Base-by-base conservation (phyloP, 768 basidiomycete genomes). In the Collybia mongolica region DNA sequence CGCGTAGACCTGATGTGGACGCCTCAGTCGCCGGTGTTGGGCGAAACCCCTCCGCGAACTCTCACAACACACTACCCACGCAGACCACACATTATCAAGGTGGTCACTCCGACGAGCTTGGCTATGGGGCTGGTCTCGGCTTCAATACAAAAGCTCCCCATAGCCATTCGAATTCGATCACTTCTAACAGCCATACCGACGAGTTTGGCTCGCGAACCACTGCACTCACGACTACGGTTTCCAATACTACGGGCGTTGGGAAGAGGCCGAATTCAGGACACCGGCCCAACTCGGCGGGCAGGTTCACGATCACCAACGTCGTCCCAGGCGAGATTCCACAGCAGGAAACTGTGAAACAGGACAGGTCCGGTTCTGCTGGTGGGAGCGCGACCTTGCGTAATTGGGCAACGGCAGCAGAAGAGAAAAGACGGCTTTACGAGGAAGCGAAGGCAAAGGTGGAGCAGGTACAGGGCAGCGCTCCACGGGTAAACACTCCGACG, bases 341-440 rank as follows among this genome's bases (percentile, higher is more conserved):
- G 28, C 29, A 38, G n/a, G 53, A 47, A 20, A 18, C 32, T 18
- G 32, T 38, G 39, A 26, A 15, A 4, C 61, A 28, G 32, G 50
- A 47, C 39, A 57, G 35, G 28, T 20, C 44, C 17, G 46, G 26
- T 17, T 20, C 48, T 11, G 37, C 6, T 26, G 39, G 53, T 44
- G 17, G 59, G 18, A 32, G 32, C 14, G 11, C 32, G 11, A 14
- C 32, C 5, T 32, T 9, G 32, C 7, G 32, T 9, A 32, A 32
- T 32, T 92, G 88, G 87, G 73, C 73, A 4, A 72, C 60, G 15
- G 76, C 79, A 6, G 74, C 72, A 63, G 80, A 83, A 18, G 90
- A 93, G 67, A 92, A 93, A 60, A 63, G 76, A 15, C 72, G 72
- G 43, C 64, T 88, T 36, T 90, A 80, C 62, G 80, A 88, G 52